A percentile compares a stretch with the other conserved stretches of the same genome.
Evolutionary conservation across 2,329 filamentous ascomycete species (phyloP).

Genomic region (Paraconiothyrium brasiliense): DNA sequence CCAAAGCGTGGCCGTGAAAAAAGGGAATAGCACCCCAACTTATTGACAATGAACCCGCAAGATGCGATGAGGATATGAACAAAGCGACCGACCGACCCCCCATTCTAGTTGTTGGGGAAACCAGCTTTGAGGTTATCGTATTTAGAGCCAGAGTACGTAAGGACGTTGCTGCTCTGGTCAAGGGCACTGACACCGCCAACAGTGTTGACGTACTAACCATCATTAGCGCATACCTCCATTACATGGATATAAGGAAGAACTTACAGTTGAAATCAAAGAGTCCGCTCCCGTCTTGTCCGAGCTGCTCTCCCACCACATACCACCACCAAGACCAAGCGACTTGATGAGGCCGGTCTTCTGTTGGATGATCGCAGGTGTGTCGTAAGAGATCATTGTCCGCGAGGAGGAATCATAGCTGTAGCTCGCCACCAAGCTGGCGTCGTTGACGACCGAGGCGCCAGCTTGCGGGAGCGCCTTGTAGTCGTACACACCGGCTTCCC

Average conservation of each 20-base stretch:
- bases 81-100: background rate
- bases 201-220: slow-evolving; percentile 56
- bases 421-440: slow-evolving; percentile 35
- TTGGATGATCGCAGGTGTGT: slow-evolving; percentile 43
- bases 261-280: slow-evolving; percentile 45
- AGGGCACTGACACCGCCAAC: slow-evolving; percentile 65
- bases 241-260: slow-evolving; percentile 17
- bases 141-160: slow-evolving; percentile 71
- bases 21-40: background rate
- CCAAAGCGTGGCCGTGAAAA: background rate
- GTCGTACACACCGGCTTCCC: slow-evolving; percentile 49
- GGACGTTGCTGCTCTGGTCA: slow-evolving; percentile 65
- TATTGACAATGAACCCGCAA: background rate
- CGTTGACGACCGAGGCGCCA: slow-evolving; percentile 35
- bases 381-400: slow-evolving; percentile 43
- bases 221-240: background rate
- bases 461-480: slow-evolving; percentile 46
- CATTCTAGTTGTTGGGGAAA: slow-evolving; percentile 31
- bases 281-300: slow-evolving; percentile 43
- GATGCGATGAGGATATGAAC: background rate
- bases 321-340: slow-evolving; percentile 43
- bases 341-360: slow-evolving; percentile 40
- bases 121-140: slow-evolving; percentile 72
- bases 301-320: slow-evolving; percentile 52
- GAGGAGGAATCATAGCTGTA: slow-evolving; percentile 42